A percentile compares a stretch with the other conserved stretches of the same genome.
These are phyloP conservation scores for Spathaspora gorwiae DNA, from an alignment of 805 yeast genomes.

Conservation along the genomic window DNA sequence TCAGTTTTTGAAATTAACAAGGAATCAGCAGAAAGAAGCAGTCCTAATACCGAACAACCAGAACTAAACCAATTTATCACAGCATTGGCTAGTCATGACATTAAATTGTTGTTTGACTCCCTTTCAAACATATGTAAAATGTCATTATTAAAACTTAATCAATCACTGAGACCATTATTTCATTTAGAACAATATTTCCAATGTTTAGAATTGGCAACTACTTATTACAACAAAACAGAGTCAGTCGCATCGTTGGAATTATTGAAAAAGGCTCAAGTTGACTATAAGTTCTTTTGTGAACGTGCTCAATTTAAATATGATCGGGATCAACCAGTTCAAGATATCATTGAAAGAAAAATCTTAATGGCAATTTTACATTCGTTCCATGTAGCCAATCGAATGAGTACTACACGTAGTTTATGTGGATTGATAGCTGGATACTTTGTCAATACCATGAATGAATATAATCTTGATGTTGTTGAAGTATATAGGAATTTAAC, in stretches of 20 bases:
- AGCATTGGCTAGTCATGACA: neutral
- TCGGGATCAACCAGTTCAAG: neutral
- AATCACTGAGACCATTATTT: neutral
- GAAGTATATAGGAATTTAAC: neutral
- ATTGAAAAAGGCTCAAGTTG: neutral
- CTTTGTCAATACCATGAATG: neutral
- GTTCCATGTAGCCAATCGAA: neutral
- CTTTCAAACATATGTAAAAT: neutral
- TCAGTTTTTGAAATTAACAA: neutral
- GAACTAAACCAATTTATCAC: neutral
- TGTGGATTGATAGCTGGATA: neutral
- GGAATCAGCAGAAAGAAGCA: neutral
- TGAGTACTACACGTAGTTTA: neutral
- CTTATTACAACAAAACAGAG: neutral
- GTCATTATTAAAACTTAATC: no score
- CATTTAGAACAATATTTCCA: neutral
- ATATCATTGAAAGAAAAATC: neutral
- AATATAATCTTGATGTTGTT: neutral
- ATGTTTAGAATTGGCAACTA: neutral
- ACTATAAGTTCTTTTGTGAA: neutral
- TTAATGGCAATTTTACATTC: constrained; percentile 3
- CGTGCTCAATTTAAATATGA: neutral
- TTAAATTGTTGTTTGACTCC: neutral
- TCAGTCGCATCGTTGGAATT: neutral
- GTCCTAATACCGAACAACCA: neutral